These are phyloP conservation scores for Linum tenue DNA, from an alignment of 345 rosid species.

Conservation along the genomic window DNA sequence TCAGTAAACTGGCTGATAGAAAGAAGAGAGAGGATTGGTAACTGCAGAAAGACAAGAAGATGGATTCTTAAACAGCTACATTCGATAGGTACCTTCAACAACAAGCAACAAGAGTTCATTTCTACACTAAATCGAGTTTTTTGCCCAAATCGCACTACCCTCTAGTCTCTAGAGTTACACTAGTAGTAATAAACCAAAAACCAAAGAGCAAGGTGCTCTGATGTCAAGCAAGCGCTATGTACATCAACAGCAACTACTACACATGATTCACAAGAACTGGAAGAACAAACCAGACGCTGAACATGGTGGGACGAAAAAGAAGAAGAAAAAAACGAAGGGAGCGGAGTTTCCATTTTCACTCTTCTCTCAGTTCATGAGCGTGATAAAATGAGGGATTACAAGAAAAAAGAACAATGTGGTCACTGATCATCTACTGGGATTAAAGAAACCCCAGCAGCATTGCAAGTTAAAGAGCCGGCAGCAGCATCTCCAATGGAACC, in stretches of 20 bases:
- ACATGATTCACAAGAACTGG: neutral
- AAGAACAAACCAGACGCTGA: constrained; percentile 12
- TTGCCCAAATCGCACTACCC: neutral
- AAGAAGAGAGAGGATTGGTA: too few relatives aligned
- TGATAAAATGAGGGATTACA: neutral
- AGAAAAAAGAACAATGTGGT: constrained; percentile 17
- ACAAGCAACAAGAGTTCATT: too few relatives aligned
- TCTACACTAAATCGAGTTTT: neutral
- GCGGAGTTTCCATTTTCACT: neutral
- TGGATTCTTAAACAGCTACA: too few relatives aligned
- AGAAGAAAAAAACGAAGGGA: neutral
- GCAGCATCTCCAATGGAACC: neutral
- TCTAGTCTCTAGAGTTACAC: neutral
- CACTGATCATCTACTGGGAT: constrained; percentile 18
- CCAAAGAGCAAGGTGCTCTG: neutral
- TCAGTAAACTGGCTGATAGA: too few relatives aligned
- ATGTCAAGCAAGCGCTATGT: neutral
- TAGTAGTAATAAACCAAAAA: too few relatives aligned
- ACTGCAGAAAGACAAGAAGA: too few relatives aligned
- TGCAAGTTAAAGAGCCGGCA: constrained; percentile 2
- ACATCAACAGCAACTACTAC: neutral
- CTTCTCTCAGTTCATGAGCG: constrained; percentile 9
- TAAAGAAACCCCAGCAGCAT: constrained; percentile 7
- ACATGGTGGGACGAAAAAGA: constrained; percentile 1
- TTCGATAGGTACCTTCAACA: too few relatives aligned